Conservation (phyloP, 176 grass and related monocot genomes). For the Canna indica region DNA sequence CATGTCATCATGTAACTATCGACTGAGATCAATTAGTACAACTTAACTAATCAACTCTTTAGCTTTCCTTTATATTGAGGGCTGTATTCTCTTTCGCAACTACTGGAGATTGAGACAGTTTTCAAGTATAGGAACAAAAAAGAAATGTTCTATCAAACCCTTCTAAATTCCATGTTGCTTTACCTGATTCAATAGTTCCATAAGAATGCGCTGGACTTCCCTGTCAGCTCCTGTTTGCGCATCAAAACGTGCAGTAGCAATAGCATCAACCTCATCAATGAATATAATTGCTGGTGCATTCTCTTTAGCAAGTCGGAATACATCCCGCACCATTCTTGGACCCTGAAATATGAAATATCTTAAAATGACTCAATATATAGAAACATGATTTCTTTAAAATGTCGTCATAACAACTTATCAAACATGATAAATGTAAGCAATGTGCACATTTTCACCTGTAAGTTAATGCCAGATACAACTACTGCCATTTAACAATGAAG, state of each 20-base stretch:
- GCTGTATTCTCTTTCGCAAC: not conserved
- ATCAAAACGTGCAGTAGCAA: conserved; percentile 97
- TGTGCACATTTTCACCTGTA: too few species aligned
- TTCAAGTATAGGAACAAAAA: not conserved
- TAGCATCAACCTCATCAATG: conserved; percentile 99
- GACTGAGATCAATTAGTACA: too few species aligned
- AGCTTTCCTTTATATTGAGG: not conserved
- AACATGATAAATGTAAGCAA: not conserved
- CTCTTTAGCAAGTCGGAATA: conserved; percentile 95
- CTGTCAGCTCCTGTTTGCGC: conserved; percentile 95
- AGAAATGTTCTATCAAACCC: not conserved
- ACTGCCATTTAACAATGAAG: not conserved
- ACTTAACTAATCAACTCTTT: not conserved
- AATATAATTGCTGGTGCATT: conserved; percentile 98
- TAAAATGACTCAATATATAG: conserved; percentile 5
- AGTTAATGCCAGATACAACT: conserved; percentile 1
- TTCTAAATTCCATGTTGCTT: not conserved
- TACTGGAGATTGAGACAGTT: not conserved
- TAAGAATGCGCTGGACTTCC: conserved; percentile 98
- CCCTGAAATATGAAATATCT: conserved; percentile 34
- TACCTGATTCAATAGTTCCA: conserved; percentile 99
- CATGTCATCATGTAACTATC: too few species aligned
- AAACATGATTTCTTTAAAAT: not conserved
- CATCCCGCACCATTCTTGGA: conserved; percentile 95
- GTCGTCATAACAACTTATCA: not conserved